Evolutionary conservation across 768 basidiomycete species (phyloP).

Genomic region (Mycena galericulata): DNA sequence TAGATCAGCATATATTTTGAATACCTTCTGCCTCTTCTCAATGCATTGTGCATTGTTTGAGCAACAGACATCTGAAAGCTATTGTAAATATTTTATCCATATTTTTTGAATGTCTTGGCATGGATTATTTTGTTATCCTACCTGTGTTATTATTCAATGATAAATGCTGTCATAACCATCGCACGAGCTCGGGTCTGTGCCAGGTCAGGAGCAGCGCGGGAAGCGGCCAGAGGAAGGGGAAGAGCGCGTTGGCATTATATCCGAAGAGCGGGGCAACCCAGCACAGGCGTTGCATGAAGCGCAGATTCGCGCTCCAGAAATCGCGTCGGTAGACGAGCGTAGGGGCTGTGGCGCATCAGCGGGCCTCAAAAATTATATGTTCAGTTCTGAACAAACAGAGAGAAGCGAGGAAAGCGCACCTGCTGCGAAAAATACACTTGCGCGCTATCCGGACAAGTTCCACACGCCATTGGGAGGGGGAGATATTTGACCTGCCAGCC

Average conservation of each 20-base stretch:
- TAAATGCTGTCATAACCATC: slow-evolving; percentile 6
- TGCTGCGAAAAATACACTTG: slow-evolving; percentile 46
- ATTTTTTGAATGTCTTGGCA: background rate
- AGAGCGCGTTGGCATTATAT: slow-evolving; percentile 11
- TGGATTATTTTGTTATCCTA: no score
- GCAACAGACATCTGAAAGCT: no score
- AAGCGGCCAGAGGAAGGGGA: slow-evolving; percentile 11
- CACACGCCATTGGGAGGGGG: slow-evolving; percentile 43
- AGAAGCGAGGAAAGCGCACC: slow-evolving; percentile 30
- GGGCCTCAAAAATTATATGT: slow-evolving; percentile 1
- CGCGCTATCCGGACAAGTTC: slow-evolving; percentile 43
- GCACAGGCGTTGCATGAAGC: slow-evolving; percentile 10
- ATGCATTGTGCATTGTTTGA: no score
- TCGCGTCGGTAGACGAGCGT: slow-evolving; percentile 18
- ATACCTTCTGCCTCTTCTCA: no score
- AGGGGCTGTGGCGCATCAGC: slow-evolving; percentile 6
- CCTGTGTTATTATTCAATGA: no score
- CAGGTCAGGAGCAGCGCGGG: slow-evolving; percentile 7
- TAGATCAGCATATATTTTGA: no score
- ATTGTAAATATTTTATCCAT: no score
- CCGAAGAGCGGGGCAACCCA: slow-evolving; percentile 1
- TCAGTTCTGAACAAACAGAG: background rate
- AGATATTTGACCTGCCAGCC: slow-evolving; percentile 45
- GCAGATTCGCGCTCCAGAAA: slow-evolving; percentile 5
- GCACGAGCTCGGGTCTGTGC: slow-evolving; percentile 6